phyloP scores from a whole-genome alignment of 1,284 basidiomycete genomes.

The Ceratobasidium sp. region DNA sequence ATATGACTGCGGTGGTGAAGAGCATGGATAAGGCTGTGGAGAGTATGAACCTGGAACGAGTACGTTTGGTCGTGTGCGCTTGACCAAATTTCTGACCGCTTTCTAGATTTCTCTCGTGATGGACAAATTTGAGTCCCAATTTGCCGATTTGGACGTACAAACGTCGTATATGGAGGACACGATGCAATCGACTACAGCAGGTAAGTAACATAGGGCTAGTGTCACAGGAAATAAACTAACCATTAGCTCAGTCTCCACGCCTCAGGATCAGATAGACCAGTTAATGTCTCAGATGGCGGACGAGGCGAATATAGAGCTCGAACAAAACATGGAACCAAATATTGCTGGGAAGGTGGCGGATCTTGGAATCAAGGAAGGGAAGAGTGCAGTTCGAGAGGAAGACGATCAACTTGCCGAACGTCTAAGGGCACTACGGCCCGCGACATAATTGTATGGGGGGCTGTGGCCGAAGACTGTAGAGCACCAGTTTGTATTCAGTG shows the following conservation, averaged over 20 bases:
- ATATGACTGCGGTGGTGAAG: constrained; percentile 94
- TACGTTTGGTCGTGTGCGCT: constrained; percentile 53
- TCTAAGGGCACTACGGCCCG: constrained; percentile 80
- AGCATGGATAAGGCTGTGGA: constrained; percentile 99
- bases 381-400: constrained; percentile 64
- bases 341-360: constrained; percentile 61
- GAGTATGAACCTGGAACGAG: constrained; percentile 97
- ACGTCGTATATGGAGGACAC: constrained; percentile 98
- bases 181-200: constrained; percentile 90
- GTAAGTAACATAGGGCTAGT: neutral
- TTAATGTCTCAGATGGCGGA: constrained; percentile 96
- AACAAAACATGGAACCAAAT: constrained; percentile 84
- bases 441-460: constrained; percentile 55
- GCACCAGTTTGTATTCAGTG: too few relatives aligned
- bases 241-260: constrained; percentile 68
- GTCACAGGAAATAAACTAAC: neutral
- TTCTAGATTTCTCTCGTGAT: constrained; percentile 94
- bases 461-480: neutral
- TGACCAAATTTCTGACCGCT: neutral
- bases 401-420: constrained; percentile 83
- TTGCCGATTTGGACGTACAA: constrained; percentile 97
- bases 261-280: constrained; percentile 95
- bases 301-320: constrained; percentile 94
- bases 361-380: constrained; percentile 61
- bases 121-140: constrained; percentile 99